Evolutionary conservation across 2,329 filamentous ascomycete species (phyloP).

Genomic region (Nothophoma quercina): DNA sequence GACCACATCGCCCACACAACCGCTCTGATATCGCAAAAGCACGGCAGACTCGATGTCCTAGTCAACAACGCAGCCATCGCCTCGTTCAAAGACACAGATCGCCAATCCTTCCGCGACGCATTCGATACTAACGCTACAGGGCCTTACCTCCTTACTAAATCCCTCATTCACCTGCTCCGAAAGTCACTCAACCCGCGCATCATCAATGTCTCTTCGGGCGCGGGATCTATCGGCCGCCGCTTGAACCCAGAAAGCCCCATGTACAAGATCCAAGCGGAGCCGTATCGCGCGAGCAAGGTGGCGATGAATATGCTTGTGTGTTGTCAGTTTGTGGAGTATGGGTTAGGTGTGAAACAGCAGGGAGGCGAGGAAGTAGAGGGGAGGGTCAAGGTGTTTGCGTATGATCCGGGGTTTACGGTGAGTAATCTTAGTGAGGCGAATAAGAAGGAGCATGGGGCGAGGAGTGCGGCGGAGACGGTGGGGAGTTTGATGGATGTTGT

Average conservation of each 20-base stretch:
- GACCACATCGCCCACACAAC: slow-evolving; percentile 52
- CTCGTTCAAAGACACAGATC: slow-evolving; percentile 23
- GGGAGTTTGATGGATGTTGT: slow-evolving; percentile 47
- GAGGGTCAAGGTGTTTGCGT: slow-evolving; percentile 49
- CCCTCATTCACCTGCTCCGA: slow-evolving; percentile 27
- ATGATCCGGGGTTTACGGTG: slow-evolving; percentile 50
- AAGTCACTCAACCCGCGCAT: slow-evolving; percentile 36
- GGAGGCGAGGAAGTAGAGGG: background rate
- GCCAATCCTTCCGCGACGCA: slow-evolving; percentile 32
- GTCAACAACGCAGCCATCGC: slow-evolving; percentile 52
- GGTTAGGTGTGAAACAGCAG: too few species aligned
- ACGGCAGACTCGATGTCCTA: slow-evolving; percentile 49
- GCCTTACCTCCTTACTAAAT: slow-evolving; percentile 34
- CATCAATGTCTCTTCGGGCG: slow-evolving; percentile 47
- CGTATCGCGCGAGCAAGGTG: slow-evolving; percentile 50
- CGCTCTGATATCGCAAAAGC: slow-evolving; percentile 26
- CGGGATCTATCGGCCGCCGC: slow-evolving; percentile 43
- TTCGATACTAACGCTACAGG: slow-evolving; percentile 44
- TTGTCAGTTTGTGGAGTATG: slow-evolving; percentile 27
- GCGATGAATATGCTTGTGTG: slow-evolving; percentile 52
- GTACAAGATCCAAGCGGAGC: slow-evolving; percentile 36
- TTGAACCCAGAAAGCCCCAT: slow-evolving; percentile 34
- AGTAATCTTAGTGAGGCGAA: slow-evolving; percentile 46
- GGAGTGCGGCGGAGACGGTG: slow-evolving; percentile 43
- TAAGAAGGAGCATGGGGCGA: slow-evolving; percentile 46